Conservation (phyloP, 2,329 filamentous ascomycete genomes). For the Lachnellula suecica region DNA sequence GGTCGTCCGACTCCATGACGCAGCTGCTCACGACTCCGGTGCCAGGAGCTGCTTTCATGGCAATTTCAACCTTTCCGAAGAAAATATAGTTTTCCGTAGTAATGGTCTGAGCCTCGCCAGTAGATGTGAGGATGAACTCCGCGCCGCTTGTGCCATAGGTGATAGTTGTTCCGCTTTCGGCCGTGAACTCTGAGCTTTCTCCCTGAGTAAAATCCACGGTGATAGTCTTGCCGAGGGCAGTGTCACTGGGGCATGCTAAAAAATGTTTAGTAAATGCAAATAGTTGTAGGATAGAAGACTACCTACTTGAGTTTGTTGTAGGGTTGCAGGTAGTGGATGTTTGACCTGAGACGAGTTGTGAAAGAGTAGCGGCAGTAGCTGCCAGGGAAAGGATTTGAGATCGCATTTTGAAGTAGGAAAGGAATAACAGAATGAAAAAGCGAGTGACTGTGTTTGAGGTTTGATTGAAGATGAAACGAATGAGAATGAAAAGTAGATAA, state of each 20-base stretch:
- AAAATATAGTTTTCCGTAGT: conserved; percentile 80
- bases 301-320: conserved; percentile 49
- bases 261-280: conserved; percentile 4
- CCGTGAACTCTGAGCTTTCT: conserved; percentile 55
- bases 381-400: conserved; percentile 9
- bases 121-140: conserved; percentile 66
- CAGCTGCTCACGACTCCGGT: conserved; percentile 76
- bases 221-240: conserved; percentile 66
- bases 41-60: conserved; percentile 72
- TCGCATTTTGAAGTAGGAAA: conserved; percentile 8
- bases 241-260: conserved; percentile 61
- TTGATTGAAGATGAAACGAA: background rate
- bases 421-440: background rate
- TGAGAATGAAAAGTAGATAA: background rate
- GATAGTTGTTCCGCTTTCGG: conserved; percentile 61
- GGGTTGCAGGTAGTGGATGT: conserved; percentile 78
- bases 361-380: conserved; percentile 10
- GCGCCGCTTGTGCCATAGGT: conserved; percentile 65
- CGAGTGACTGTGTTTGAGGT: background rate
- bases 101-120: conserved; percentile 74
- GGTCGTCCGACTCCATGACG: conserved; percentile 77
- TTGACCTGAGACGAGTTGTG: conserved; percentile 60
- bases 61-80: conserved; percentile 75
- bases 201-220: conserved; percentile 59
- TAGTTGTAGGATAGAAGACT: background rate